These are phyloP conservation scores for Podaxis carcinomalis DNA, from an alignment of 768 basidiomycete genomes.

Conservation along the genomic window DNA sequence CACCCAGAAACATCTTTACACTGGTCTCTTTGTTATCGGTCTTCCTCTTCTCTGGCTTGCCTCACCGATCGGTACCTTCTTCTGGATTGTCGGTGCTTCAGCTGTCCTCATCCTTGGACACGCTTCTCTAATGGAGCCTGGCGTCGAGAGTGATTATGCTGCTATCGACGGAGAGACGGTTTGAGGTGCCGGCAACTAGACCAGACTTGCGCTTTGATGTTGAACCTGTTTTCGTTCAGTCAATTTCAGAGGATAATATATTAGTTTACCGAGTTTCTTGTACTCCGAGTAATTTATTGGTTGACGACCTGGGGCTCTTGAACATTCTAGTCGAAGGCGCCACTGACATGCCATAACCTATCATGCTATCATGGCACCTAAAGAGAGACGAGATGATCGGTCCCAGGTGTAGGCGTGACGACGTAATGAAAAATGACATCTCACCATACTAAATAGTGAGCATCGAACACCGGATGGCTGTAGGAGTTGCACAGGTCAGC, in stretches of 20 bases:
- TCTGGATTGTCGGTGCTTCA: constrained; percentile 93
- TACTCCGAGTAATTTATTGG: constrained; percentile 5
- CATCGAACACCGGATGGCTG: no score
- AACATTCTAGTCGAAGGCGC: neutral
- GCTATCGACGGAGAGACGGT: constrained; percentile 62
- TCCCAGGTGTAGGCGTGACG: neutral
- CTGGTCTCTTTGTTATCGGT: constrained; percentile 85
- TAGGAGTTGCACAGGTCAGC: no score
- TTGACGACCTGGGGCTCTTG: neutral
- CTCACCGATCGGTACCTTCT: constrained; percentile 77
- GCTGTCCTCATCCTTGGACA: constrained; percentile 81
- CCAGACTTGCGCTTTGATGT: neutral
- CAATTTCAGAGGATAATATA: neutral
- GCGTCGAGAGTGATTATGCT: constrained; percentile 91
- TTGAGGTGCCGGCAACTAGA: constrained; percentile 24
- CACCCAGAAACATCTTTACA: constrained; percentile 89
- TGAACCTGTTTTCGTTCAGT: neutral
- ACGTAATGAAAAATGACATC: neutral
- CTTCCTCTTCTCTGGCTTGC: constrained; percentile 81
- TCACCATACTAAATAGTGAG: no score
- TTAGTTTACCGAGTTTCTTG: neutral
- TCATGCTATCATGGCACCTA: neutral
- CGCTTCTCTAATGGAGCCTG: constrained; percentile 88
- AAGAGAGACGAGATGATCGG: neutral
- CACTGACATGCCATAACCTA: neutral